These are phyloP conservation scores for Escallonia herrerae DNA, from an alignment of 129 eudicot species.

Conservation along the genomic window DNA sequence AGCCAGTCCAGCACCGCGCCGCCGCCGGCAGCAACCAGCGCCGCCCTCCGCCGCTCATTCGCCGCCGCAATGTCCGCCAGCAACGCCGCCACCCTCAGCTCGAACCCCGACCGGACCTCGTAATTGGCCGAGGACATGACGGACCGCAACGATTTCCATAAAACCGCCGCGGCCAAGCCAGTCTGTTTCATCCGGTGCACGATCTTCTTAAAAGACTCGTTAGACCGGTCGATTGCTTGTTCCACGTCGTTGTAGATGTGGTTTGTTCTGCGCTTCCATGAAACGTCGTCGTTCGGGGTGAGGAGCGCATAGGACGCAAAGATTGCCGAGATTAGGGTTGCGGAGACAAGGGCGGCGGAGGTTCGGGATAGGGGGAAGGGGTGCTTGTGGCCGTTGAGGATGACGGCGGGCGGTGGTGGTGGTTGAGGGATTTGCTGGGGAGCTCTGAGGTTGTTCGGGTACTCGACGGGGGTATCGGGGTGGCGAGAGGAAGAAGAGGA, in stretches of 20 bases:
- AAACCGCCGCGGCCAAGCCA: slow-evolving; percentile 68
- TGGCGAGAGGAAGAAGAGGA: slow-evolving; percentile 10
- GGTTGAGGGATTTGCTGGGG: slow-evolving; percentile 14
- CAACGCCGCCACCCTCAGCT: slow-evolving; percentile 81
- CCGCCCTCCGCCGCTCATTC: slow-evolving; percentile 63
- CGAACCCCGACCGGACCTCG: slow-evolving; percentile 84
- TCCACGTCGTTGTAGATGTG: slow-evolving; percentile 29
- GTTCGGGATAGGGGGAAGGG: slow-evolving; percentile 14
- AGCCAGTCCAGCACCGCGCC: slow-evolving; percentile 92
- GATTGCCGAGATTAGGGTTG: slow-evolving; percentile 39
- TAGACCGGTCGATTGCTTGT: slow-evolving; percentile 32
- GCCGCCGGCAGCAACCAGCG: slow-evolving; percentile 80
- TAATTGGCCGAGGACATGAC: slow-evolving; percentile 71
- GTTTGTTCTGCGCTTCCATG: not conserved
- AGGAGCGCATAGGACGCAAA: slow-evolving; percentile 22
- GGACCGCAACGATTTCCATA: slow-evolving; percentile 78
- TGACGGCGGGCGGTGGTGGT: slow-evolving; percentile 27
- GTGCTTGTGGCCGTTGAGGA: slow-evolving; percentile 16
- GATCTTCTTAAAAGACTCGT: slow-evolving; percentile 38
- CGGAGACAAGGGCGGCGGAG: slow-evolving; percentile 28
- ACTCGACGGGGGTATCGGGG: slow-evolving; percentile 14
- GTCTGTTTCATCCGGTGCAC: slow-evolving; percentile 56
- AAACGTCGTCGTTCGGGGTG: slow-evolving; percentile 11
- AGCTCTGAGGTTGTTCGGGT: slow-evolving; percentile 14
- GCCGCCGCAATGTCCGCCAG: slow-evolving; percentile 96